phyloP scores from a whole-genome alignment of 2,329 filamentous ascomycete species.

The Pseudogymnoascus sp. region DNA sequence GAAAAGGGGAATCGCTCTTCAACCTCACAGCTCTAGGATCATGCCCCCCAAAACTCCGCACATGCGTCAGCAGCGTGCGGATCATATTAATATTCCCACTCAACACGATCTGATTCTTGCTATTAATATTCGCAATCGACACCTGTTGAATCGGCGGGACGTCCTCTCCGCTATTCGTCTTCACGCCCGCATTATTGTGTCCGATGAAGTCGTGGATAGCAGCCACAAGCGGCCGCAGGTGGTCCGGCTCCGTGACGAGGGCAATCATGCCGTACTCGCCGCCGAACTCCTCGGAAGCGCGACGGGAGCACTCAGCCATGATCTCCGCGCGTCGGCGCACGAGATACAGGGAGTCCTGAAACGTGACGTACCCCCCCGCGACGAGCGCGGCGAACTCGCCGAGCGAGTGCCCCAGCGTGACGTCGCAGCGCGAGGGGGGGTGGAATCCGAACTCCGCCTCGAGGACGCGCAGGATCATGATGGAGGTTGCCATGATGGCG shows the following conservation, averaged over 20 bases:
- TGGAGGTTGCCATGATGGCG: constrained; percentile 90
- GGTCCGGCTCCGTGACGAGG: constrained; percentile 76
- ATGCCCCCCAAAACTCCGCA: constrained; percentile 84
- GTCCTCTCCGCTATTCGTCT: constrained; percentile 60
- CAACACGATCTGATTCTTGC: constrained; percentile 91
- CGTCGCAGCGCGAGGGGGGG: constrained; percentile 63
- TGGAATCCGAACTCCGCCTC: constrained; percentile 79
- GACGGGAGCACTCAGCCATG: constrained; percentile 70
- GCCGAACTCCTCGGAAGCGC: constrained; percentile 59
- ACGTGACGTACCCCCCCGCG: constrained; percentile 71
- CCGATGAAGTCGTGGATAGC: constrained; percentile 76
- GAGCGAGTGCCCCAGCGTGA: constrained; percentile 82
- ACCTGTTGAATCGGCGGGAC: constrained; percentile 78
- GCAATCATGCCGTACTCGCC: constrained; percentile 94
- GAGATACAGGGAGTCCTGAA: constrained; percentile 69
- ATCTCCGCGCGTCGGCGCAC: constrained; percentile 71
- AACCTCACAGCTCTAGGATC: constrained; percentile 82
- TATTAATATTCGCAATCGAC: constrained; percentile 87
- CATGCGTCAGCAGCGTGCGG: constrained; percentile 70
- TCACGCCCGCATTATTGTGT: constrained; percentile 56
- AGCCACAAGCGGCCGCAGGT: constrained; percentile 60
- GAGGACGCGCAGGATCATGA: constrained; percentile 80
- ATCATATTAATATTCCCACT: constrained; percentile 82
- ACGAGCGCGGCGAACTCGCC: constrained; percentile 91
- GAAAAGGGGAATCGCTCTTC: constrained; percentile 84